Evolutionary conservation across 495 filamentous ascomycete species (phyloP).

Genomic region (Xylaria cubensis): DNA sequence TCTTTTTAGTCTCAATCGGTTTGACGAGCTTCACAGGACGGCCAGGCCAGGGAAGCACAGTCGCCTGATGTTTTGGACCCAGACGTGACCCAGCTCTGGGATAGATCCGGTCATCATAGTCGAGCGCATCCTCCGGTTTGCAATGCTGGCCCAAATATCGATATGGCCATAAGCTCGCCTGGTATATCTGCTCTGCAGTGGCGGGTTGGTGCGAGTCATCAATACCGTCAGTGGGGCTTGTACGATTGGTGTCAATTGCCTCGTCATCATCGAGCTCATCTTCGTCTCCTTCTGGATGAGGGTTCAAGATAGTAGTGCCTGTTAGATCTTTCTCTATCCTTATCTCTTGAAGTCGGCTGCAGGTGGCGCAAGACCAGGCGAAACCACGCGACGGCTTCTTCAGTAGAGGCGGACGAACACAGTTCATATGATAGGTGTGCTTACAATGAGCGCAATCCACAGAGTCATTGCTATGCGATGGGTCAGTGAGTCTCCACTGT

Average conservation of each 20-base stretch:
- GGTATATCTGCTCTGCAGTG: conserved; percentile 88
- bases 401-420: conserved; percentile 87
- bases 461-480: conserved; percentile 74
- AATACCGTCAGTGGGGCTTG: conserved; percentile 63
- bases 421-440: conserved; percentile 98
- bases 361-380: conserved; percentile 96
- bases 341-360: conserved; percentile 90
- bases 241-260: conserved; percentile 62
- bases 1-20: conserved; percentile 80
- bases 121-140: conserved; percentile 92
- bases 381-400: conserved; percentile 99
- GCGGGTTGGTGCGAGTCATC: conserved; percentile 68
- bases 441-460: conserved; percentile 96
- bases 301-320: conserved; percentile 71
- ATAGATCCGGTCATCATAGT: conserved; percentile 98
- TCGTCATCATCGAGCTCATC: conserved; percentile 82
- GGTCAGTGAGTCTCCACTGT: conserved; percentile 10
- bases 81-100: conserved; percentile 92
- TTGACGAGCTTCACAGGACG: conserved; percentile 88
- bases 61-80: conserved; percentile 90
- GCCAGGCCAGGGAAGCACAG: conserved; percentile 83
- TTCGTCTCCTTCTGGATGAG: conserved; percentile 71
- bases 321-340: conserved; percentile 74
- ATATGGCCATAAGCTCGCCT: conserved; percentile 94
- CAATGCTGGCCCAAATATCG: conserved; percentile 96